phyloP scores from a whole-genome alignment of 768 basidiomycete genomes.

The Pulveroboletus sp. region DNA sequence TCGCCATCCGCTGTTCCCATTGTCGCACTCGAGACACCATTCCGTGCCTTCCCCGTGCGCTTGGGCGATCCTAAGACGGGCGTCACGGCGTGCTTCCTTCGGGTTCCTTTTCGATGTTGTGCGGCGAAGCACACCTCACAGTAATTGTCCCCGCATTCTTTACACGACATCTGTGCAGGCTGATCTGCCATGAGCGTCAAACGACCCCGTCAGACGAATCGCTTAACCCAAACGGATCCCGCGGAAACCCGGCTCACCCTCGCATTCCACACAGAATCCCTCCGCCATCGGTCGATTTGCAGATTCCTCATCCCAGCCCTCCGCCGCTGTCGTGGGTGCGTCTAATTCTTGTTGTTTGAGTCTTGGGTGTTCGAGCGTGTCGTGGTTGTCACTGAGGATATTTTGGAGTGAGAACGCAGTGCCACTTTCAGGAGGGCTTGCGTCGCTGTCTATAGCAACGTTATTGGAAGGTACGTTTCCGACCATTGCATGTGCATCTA shows the following conservation, averaged over 20 bases:
- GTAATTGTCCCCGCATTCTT: conserved; percentile 65
- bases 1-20: not conserved
- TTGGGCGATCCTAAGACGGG: conserved; percentile 32
- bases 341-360: conserved; percentile 31
- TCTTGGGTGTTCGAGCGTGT: conserved; percentile 52
- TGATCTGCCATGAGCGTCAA: conserved; percentile 51
- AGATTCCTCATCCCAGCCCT: conserved; percentile 69
- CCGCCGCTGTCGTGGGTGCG: conserved; percentile 34
- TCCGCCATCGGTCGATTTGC: conserved; percentile 42
- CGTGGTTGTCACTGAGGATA: conserved; percentile 62
- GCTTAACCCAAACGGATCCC: not conserved
- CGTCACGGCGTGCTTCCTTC: conserved; percentile 58
- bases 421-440: conserved; percentile 5
- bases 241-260: conserved; percentile 47
- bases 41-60: conserved; percentile 10
- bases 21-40: conserved; percentile 8
- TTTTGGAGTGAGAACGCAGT: conserved; percentile 57
- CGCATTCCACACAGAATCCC: conserved; percentile 80
- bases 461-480: conserved; percentile 16
- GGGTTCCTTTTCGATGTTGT: conserved; percentile 77
- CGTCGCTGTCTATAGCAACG: conserved; percentile 9
- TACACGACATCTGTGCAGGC: conserved; percentile 70
- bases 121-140: conserved; percentile 86
- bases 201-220: not conserved
- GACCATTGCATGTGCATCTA: conserved; percentile 20